Evolutionary conservation across 2,329 filamentous ascomycete genomes (phyloP).

Genomic region (Didymella glomerata): DNA sequence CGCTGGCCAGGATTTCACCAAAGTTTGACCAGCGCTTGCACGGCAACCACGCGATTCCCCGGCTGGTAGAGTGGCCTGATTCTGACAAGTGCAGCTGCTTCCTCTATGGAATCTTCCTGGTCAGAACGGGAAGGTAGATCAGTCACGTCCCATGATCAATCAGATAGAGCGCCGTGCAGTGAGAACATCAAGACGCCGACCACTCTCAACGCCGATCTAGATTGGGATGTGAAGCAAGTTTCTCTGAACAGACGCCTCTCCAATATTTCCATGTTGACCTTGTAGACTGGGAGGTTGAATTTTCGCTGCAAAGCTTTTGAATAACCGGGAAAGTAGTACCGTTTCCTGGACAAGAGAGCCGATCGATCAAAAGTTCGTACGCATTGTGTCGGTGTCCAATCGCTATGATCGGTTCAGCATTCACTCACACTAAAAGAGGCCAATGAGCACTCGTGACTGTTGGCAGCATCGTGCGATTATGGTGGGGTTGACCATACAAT

Average conservation of each 20-base stretch:
- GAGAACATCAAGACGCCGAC: neutral
- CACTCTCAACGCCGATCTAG: neutral
- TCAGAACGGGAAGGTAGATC: neutral
- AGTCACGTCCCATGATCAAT: constrained; percentile 1
- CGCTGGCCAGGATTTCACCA: neutral
- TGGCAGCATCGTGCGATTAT: neutral
- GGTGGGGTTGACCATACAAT: neutral
- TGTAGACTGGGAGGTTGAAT: neutral
- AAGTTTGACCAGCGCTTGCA: neutral
- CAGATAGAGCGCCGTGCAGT: neutral
- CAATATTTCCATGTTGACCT: neutral
- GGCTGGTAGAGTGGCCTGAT: constrained; percentile 4
- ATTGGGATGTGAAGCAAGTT: neutral
- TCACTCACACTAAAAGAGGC: neutral
- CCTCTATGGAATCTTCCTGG: constrained; percentile 4
- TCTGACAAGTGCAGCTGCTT: neutral
- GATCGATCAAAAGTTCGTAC: neutral
- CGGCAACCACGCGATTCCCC: neutral
- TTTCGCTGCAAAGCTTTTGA: neutral
- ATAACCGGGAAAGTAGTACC: neutral
- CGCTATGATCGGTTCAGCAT: no score
- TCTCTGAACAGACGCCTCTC: neutral
- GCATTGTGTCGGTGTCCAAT: neutral
- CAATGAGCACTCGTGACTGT: neutral
- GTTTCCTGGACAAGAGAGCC: neutral